phyloP scores from a whole-genome alignment of 2,329 filamentous ascomycete species.

The Podosphaera xanthii region DNA sequence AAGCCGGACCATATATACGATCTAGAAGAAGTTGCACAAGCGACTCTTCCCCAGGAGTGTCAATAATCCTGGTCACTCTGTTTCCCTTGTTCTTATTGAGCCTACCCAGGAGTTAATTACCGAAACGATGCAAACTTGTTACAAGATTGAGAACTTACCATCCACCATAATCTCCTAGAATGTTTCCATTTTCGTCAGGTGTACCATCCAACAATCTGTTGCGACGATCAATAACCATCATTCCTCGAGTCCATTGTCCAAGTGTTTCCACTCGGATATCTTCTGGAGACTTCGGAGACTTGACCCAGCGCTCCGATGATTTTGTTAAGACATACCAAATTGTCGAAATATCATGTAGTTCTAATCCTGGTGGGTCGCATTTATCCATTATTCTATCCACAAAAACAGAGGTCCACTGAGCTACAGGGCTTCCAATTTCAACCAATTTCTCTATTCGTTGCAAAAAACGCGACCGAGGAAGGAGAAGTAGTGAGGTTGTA shows the following conservation, averaged over 20 bases:
- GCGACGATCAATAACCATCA: constrained; percentile 66
- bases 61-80: constrained; percentile 50
- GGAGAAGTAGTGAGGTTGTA: constrained; percentile 48
- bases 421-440: constrained; percentile 44
- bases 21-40: constrained; percentile 46
- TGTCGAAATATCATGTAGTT: constrained; percentile 54
- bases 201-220: constrained; percentile 27
- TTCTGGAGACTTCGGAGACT: constrained; percentile 32
- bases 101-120: constrained; percentile 55
- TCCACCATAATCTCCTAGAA: constrained; percentile 22
- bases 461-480: constrained; percentile 37
- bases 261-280: constrained; percentile 77
- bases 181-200: constrained; percentile 8
- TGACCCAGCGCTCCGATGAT: constrained; percentile 33
- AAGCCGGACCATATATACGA: constrained; percentile 22
- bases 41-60: constrained; percentile 40
- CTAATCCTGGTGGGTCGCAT: constrained; percentile 39
- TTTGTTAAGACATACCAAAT: constrained; percentile 55
- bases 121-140: constrained; percentile 18
- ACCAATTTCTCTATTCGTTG: constrained; percentile 30
- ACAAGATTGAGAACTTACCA: constrained; percentile 22
- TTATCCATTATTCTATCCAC: constrained; percentile 47
- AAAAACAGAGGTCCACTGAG: constrained; percentile 50
- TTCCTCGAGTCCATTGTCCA: constrained; percentile 86
- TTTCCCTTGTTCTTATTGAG: constrained; percentile 53